Conservation (phyloP, 1,284 basidiomycete genomes). For the Trametes hirsuta region DNA sequence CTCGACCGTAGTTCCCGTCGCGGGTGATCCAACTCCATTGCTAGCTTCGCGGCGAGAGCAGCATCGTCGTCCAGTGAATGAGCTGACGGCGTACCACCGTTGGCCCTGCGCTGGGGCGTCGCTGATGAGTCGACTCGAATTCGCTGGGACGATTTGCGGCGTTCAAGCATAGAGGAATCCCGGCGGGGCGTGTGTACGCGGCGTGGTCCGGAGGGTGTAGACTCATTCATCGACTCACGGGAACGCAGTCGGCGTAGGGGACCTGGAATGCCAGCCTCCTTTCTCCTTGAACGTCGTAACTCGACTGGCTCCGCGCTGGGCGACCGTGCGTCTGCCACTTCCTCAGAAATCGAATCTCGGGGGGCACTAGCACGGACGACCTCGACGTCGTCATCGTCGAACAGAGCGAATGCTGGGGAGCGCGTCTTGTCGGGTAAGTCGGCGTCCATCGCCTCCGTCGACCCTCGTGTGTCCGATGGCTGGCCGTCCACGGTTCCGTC, state of each 20-base stretch:
- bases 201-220: conserved; percentile 15
- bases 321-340: conserved; percentile 6
- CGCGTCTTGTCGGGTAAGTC: conserved; percentile 7
- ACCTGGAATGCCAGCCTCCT: conserved; percentile 10
- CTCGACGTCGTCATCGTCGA: conserved; percentile 35
- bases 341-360: conserved; percentile 10
- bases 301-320: conserved; percentile 14
- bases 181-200: conserved; percentile 17
- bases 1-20: conserved; percentile 36
- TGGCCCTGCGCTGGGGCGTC: conserved; percentile 1
- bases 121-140: conserved; percentile 10
- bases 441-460: conserved; percentile 6
- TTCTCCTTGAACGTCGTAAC: conserved; percentile 19
- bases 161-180: conserved; percentile 12
- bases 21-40: conserved; percentile 40
- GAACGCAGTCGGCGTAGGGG: conserved; percentile 32
- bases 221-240: conserved; percentile 19
- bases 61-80: conserved; percentile 39
- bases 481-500: conserved; percentile 12
- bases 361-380: conserved; percentile 21
- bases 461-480: not conserved
- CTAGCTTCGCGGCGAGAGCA: conserved; percentile 42
- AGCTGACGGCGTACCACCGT: conserved; percentile 6
- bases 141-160: conserved; percentile 12
- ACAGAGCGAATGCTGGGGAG: conserved; percentile 30